A percentile compares a stretch with the other conserved stretches of the same genome.
Conservation (phyloP, 305 asterid genomes). For the Fraxinus baroniana region DNA sequence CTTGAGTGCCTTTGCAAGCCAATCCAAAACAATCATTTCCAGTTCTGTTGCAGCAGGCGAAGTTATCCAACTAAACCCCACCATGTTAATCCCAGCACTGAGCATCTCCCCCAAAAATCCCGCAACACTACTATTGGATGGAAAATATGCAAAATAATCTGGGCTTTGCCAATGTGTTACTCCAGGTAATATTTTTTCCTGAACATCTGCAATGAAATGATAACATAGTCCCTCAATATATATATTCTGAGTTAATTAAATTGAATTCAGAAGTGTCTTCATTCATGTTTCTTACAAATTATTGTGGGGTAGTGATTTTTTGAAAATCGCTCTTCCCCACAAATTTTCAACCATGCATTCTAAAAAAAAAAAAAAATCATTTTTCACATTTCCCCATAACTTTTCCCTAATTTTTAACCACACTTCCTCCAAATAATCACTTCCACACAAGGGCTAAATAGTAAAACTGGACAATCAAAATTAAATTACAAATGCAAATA, state of each 20-base stretch:
- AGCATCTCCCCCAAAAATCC: conserved; percentile 98
- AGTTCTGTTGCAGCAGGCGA: conserved; percentile 99
- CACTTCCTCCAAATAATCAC: not conserved
- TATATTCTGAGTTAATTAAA: not conserved
- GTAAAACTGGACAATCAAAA: conserved; percentile 9
- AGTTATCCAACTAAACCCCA: conserved; percentile 95
- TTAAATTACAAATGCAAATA: not conserved
- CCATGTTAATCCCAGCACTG: conserved; percentile 88
- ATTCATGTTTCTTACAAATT: not conserved
- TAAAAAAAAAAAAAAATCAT: not conserved
- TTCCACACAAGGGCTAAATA: not conserved
- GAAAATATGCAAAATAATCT: conserved; percentile 74
- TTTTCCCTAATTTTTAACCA: not conserved
- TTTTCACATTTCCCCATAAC: not conserved
- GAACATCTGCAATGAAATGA: conserved; percentile 52
- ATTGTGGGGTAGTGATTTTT: not conserved
- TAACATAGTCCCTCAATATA: not conserved
- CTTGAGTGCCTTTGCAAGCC: conserved; percentile 89
- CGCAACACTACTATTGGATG: conserved; percentile 81
- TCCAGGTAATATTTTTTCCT: conserved; percentile 78
- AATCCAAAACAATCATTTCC: conserved; percentile 81
- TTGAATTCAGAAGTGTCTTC: not conserved
- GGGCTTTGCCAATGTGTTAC: conserved; percentile 99
- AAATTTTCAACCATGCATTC: not conserved
- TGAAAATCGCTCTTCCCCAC: not conserved